A percentile compares a stretch with the other conserved stretches of the same genome.
These are phyloP conservation scores for Capsella rubella DNA, from an alignment of 441 rosid species.

Conservation along the genomic window DNA sequence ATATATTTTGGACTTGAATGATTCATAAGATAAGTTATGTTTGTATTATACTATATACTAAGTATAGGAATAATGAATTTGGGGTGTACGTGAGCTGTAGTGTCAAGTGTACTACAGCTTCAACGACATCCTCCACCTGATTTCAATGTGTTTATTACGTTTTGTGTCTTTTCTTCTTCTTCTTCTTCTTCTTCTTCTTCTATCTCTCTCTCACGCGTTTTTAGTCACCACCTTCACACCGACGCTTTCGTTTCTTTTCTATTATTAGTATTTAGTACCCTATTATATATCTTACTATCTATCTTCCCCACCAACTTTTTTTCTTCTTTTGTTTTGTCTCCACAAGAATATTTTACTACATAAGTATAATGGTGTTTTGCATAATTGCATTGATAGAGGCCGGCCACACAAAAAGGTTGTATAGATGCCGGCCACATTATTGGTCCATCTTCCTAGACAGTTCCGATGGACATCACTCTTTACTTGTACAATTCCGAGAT, in stretches of 20 bases:
- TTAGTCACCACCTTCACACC: slow-evolving; percentile 39
- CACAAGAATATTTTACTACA: neutral
- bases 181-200: neutral
- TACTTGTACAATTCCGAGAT: neutral
- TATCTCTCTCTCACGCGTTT: slow-evolving; percentile 39
- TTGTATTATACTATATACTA: too few species aligned
- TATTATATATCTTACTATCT: too few species aligned
- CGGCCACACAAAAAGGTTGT: neutral
- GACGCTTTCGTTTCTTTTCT: slow-evolving; percentile 33
- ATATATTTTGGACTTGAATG: neutral
- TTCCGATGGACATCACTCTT: neutral
- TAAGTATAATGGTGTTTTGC: neutral
- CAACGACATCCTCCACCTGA: slow-evolving; percentile 48
- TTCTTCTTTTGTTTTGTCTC: slow-evolving; percentile 12
- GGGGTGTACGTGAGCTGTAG: slow-evolving; percentile 39
- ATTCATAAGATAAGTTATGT: neutral
- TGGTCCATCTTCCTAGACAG: neutral
- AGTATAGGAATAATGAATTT: neutral
- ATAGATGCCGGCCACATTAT: neutral
- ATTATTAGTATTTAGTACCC: neutral
- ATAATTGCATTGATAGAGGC: neutral
- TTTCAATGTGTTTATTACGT: slow-evolving; percentile 43
- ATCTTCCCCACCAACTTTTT: slow-evolving; percentile 24
- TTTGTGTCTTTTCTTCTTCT: slow-evolving; percentile 24
- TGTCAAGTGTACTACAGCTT: slow-evolving; percentile 30